phyloP scores from a whole-genome alignment of 1,284 basidiomycete genomes.

The Sphagnurus paluster region DNA sequence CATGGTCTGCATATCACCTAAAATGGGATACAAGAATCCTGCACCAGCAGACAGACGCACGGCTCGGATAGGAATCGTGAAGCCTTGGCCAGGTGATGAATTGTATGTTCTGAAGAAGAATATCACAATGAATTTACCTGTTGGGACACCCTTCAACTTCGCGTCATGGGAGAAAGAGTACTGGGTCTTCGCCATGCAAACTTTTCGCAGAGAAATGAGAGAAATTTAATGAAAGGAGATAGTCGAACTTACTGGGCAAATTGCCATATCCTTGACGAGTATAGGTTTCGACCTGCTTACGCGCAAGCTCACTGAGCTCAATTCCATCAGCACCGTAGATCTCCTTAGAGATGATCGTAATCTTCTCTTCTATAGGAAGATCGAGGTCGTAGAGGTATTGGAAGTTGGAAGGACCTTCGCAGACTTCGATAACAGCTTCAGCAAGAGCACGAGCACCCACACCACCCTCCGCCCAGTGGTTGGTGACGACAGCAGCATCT shows the following conservation, averaged over 20 bases:
- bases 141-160: slow-evolving; percentile 87
- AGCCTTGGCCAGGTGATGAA: slow-evolving; percentile 47
- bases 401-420: slow-evolving; percentile 84
- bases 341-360: slow-evolving; percentile 82
- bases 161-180: slow-evolving; percentile 96
- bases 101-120: slow-evolving; percentile 17
- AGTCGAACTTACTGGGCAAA: slow-evolving; percentile 68
- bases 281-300: slow-evolving; percentile 89
- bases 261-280: slow-evolving; percentile 85
- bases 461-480: slow-evolving; percentile 96
- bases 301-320: slow-evolving; percentile 79
- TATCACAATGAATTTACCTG: slow-evolving; percentile 38
- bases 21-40: slow-evolving; percentile 93
- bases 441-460: slow-evolving; percentile 86
- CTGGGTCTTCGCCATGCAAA: slow-evolving; percentile 99
- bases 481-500: slow-evolving; percentile 93
- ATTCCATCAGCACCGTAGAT: slow-evolving; percentile 94
- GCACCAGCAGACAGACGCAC: slow-evolving; percentile 92
- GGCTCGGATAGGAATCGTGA: slow-evolving; percentile 91
- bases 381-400: slow-evolving; percentile 90
- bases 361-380: slow-evolving; percentile 85
- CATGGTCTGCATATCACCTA: slow-evolving; percentile 97
- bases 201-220: slow-evolving; percentile 39
- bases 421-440: slow-evolving; percentile 82
- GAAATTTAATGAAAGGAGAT: slow-evolving; percentile 9